Evolutionary conservation across 2,329 filamentous ascomycete genomes (phyloP).

Genomic region (Aspergillus transmontanensis): DNA sequence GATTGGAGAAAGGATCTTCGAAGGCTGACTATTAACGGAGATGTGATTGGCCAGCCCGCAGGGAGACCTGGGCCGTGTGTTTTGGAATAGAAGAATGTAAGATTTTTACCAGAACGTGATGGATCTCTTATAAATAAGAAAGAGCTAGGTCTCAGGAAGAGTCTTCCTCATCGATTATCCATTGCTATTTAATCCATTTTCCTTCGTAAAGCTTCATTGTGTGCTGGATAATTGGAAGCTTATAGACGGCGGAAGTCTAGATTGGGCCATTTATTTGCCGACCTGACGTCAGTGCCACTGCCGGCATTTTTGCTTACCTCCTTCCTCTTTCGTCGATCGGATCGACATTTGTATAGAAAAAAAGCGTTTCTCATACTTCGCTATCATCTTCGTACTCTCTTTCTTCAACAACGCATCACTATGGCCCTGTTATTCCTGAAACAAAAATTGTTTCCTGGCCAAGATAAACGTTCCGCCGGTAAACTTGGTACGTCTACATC

Average conservation of each 20-base stretch:
- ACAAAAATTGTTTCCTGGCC: slow-evolving; percentile 37
- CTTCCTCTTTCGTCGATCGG: background rate
- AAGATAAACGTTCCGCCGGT: slow-evolving; percentile 18
- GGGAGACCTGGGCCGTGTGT: background rate
- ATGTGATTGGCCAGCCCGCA: slow-evolving; percentile 10
- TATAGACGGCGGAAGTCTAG: slow-evolving; percentile 3
- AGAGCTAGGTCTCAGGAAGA: background rate
- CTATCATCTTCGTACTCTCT: background rate
- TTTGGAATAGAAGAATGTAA: background rate
- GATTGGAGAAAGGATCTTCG: slow-evolving; percentile 3
- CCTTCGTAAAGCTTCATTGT: background rate
- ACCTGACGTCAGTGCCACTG: slow-evolving; percentile 15
- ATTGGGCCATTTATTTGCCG: slow-evolving; percentile 1
- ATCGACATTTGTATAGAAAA: background rate
- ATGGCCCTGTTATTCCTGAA: slow-evolving; percentile 46
- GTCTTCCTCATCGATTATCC: background rate
- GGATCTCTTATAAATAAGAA: background rate
- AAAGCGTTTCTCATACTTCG: background rate
- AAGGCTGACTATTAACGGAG: slow-evolving; percentile 11
- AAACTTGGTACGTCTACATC: slow-evolving; percentile 18
- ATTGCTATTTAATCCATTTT: background rate
- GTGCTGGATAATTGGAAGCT: background rate
- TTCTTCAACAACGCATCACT: background rate
- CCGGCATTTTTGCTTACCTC: slow-evolving; percentile 4
- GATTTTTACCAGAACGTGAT: background rate